Conservation (phyloP, 345 rosid genomes). For the Populus ilicifolia region DNA sequence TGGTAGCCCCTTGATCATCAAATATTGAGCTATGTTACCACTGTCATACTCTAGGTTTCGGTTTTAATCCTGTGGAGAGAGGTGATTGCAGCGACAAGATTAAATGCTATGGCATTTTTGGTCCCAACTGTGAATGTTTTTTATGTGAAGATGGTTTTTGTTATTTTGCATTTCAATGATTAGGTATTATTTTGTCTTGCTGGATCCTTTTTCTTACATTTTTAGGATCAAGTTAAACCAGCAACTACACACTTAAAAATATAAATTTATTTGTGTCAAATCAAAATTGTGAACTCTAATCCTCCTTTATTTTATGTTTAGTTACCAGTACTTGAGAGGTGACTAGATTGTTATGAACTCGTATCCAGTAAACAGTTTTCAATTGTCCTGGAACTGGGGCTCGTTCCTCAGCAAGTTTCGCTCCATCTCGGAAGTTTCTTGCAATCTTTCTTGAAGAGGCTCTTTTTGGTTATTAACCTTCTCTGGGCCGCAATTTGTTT, state of each 20-base stretch:
- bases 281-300: no score
- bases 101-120: constrained; percentile 11
- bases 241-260: no score
- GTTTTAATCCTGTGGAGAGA: constrained; percentile 1
- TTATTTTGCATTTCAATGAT: neutral
- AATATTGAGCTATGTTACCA: neutral
- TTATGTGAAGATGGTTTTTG: neutral
- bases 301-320: no score
- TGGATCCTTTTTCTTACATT: no score
- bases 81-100: neutral
- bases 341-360: no score
- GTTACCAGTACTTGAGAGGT: no score
- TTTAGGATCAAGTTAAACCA: no score
- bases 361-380: neutral
- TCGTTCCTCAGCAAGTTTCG: neutral
- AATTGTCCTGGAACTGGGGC: neutral
- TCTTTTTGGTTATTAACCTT: neutral
- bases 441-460: no score
- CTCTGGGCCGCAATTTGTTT: neutral
- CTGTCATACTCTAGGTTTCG: neutral
- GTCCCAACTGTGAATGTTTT: constrained; percentile 10
- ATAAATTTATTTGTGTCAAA: no score
- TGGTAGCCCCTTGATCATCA: constrained; percentile 24
- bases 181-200: neutral
- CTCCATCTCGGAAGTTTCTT: no score